Base-by-base conservation (phyloP, 805 yeast genomes). In the Spathaspora boniae region DNA sequence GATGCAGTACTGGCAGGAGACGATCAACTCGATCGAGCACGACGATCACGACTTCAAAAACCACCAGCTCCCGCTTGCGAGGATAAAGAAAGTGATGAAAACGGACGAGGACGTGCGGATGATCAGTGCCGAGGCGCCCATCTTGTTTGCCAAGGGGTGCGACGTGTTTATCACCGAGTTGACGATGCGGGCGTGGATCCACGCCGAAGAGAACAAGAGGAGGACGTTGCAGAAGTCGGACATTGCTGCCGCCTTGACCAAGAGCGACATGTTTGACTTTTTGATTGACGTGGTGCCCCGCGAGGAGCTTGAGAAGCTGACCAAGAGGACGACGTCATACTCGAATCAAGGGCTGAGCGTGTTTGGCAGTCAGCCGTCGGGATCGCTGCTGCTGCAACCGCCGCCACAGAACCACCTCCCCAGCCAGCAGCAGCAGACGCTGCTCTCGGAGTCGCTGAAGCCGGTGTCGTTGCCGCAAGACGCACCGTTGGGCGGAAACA, bases 131-230 rank as follows among this genome's bases (percentile, higher is more conserved):
- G 99, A 93, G 63, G 98, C 98, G 1, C 98, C 99, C 2, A 88
- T 93, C 22, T 62, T 93, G 41, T 93, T 93, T 65, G 98, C 98
- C 31, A 93, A 93, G 59, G 98, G 98, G 1, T 93, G 98, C 62
- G 99, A 93, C 56, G 81, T 93, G 23, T 93, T 93, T 61, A 91
- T 93, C 48, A 89, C 98, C 1, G 99, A 93, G 58, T 68, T 93
- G 37, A 89, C 99, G 9, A 89, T 93, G 96, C 72, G 99, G 40
- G 97, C 98, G 6, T 93, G 98, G 98, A 87, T 93, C 43, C 96
- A 89, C 51, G 96, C 98, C 3, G 98, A 93, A 59, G 96, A 87
- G 52, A 86, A 86, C 64, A 93, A 93, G 56, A 75, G 99, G 46
- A 67, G 99, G 42, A 93, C 99, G 4, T 65, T 93, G 40, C 99